These are phyloP conservation scores for Epichloe elymi DNA, from an alignment of 2,329 filamentous ascomycete species.

Conservation along the genomic window DNA sequence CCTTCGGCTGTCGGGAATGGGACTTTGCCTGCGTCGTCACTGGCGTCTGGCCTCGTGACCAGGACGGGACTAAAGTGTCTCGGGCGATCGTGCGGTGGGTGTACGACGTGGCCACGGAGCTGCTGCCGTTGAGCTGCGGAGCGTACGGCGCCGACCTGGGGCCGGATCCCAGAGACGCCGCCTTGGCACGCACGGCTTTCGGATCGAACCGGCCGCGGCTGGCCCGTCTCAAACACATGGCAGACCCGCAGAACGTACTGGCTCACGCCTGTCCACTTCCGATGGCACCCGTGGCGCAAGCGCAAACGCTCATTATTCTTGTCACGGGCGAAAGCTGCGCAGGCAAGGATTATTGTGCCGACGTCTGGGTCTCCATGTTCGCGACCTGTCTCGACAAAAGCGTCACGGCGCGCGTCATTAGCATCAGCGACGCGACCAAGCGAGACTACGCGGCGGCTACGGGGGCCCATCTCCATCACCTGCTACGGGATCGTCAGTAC, in stretches of 20 bases:
- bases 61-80: slow-evolving; percentile 31
- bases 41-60: slow-evolving; percentile 43
- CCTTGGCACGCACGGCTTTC: slow-evolving; percentile 40
- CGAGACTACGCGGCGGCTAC: slow-evolving; percentile 36
- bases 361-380: slow-evolving; percentile 34
- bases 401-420: slow-evolving; percentile 28
- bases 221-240: slow-evolving; percentile 32
- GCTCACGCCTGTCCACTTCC: slow-evolving; percentile 42
- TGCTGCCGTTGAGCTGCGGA: slow-evolving; percentile 38
- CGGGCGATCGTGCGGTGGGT: slow-evolving; percentile 37
- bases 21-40: slow-evolving; percentile 51
- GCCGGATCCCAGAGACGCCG: slow-evolving; percentile 43
- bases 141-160: slow-evolving; percentile 49
- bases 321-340: slow-evolving; percentile 40
- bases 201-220: slow-evolving; percentile 39
- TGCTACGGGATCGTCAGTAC: slow-evolving; percentile 42
- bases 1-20: slow-evolving; percentile 53
- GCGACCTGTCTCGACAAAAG: slow-evolving; percentile 10
- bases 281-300: slow-evolving; percentile 17
- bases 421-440: slow-evolving; percentile 47
- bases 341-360: slow-evolving; percentile 49
- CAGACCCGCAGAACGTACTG: slow-evolving; percentile 39
- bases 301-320: slow-evolving; percentile 39
- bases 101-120: slow-evolving; percentile 31
- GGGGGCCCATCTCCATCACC: slow-evolving; percentile 31